Base-by-base conservation (phyloP, 202 grass and related monocot species). In the Cymbopogon flexuosus region DNA sequence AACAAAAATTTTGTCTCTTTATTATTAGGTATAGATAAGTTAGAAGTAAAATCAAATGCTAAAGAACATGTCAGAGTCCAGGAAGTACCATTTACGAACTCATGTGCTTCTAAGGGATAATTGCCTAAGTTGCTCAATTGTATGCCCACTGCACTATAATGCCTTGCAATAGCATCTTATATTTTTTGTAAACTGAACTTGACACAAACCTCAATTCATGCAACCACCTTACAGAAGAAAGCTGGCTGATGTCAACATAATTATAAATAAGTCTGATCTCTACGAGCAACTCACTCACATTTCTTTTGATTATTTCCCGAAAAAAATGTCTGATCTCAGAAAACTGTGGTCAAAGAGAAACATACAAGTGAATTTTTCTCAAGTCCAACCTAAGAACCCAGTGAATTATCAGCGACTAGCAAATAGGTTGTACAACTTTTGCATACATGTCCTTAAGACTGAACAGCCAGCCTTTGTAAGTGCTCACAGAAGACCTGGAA, bases 401-500 rank as follows among this genome's bases (percentile, higher is more conserved):
- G 67, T 85, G 78, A 82, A 89, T 59, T 16, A 75, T 62, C 58
- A 76, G 47, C 77, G 58, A 27, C 27, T 27, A 27, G 27, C 27
- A 27, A 27, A 27, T 27, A 27, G 27, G 27, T 27, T 78, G 81
- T 84, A 81, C 43, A 76, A 65, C 66, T 65, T 72, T 37, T 66
- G 66, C 27, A 27, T 27, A 27, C 30, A 83, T 45, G 45, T 83
- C 85, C 83, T 93, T 78, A 98, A 5, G 95, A 98, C 77, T 98
- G 95, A 83, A 98, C 95, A 33, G 95, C 86, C 51, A 98, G 84
- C 88, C 90, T 93, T 85, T 98, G 95, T 54, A 98, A 87, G 84
- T 98, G 95, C 86, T 98, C 95, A 59, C 86, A 95, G 80, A 98
- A 98, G 79, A 98, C 95, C 86, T 98, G 92, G 90, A 93, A 93